Base-by-base conservation (phyloP, 345 rosid genomes). In the Moricandia arvensis region DNA sequence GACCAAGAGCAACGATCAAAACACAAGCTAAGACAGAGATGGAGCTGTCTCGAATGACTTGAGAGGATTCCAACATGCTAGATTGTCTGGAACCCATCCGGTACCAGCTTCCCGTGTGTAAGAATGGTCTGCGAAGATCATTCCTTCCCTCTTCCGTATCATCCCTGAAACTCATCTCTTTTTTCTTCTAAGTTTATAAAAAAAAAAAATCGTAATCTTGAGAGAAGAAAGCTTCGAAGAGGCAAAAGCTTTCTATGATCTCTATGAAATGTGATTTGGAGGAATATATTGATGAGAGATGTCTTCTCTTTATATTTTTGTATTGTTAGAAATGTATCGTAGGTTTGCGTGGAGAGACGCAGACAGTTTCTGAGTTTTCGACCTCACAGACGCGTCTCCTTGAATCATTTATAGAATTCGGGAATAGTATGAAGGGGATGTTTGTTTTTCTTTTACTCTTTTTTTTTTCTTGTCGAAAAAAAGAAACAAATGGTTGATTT, bases 71-170 rank as follows among this genome's bases (percentile, higher is more conserved):
- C 91, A 90, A 37, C 96, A 89, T 85, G 76, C 98, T 91, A 24
- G 98, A 94, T 66, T 90, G 95, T 76, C 86, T 86, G 0, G 98
- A 94, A 62, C 96, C 87, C 98, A 94, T 94, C 7, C 97, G 85
- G 66, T 94, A 94, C 98, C 98, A 94, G 62, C 98, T 94, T 37
- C 98, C 98, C 0, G 98, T 94, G 71, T 94, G 98, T 59, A 94
- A 80, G 75, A 94, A 90, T 1, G 97, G 98, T 79, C 89, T 80
- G 80, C 96, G 76, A 10, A 89, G 66, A 82, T 91, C 95, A 68
- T 77, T 77, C 41, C 91, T 90, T 33, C 82, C 97, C 9, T 91
- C 98, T 12, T 91, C 97, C 16, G 80, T 60, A 12, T 94, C 98
- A 1, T 94, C 98, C 82, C 98, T 81, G 85, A 90, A 90, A 83